These are phyloP conservation scores for Penicillium janthinellum DNA, from an alignment of 2,329 filamentous ascomycete species.

Conservation along the genomic window DNA sequence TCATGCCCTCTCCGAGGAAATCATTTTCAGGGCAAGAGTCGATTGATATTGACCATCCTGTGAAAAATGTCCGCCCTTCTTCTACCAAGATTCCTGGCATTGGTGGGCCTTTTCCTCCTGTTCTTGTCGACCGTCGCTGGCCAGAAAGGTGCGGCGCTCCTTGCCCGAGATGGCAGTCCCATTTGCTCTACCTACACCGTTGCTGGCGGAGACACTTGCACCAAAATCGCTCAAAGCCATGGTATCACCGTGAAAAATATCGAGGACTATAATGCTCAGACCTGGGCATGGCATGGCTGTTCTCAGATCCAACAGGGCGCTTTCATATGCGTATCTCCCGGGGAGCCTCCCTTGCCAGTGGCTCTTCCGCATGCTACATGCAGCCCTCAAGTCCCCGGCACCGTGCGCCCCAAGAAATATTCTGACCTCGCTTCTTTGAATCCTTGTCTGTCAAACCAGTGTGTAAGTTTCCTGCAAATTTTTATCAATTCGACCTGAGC, in stretches of 20 bases:
- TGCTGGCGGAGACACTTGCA: slow-evolving; percentile 39
- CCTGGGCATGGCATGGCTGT: slow-evolving; percentile 50
- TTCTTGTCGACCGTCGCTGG: neutral
- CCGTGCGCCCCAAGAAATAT: slow-evolving; percentile 33
- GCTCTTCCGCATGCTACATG: slow-evolving; percentile 45
- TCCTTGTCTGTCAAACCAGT: slow-evolving; percentile 9
- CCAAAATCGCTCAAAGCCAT: slow-evolving; percentile 35
- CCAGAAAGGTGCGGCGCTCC: neutral
- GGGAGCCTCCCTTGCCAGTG: slow-evolving; percentile 46
- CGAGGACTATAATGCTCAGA: slow-evolving; percentile 45
- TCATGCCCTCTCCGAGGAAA: neutral
- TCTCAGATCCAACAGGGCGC: slow-evolving; percentile 30
- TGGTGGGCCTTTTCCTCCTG: neutral
- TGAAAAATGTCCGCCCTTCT: neutral
- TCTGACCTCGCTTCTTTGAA: slow-evolving; percentile 21
- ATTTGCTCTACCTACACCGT: slow-evolving; percentile 43
- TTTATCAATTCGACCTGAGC: neutral
- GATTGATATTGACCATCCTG: neutral
- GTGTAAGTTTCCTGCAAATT: slow-evolving; percentile 6
- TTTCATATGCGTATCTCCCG: slow-evolving; percentile 46
- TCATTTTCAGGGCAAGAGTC: neutral
- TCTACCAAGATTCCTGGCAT: neutral
- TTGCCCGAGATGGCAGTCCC: neutral
- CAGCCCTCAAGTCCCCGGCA: slow-evolving; percentile 50
- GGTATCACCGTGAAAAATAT: slow-evolving; percentile 44